Evolutionary conservation across 768 basidiomycete species (phyloP).

Genomic region (Candolleomyces aberdarensis): DNA sequence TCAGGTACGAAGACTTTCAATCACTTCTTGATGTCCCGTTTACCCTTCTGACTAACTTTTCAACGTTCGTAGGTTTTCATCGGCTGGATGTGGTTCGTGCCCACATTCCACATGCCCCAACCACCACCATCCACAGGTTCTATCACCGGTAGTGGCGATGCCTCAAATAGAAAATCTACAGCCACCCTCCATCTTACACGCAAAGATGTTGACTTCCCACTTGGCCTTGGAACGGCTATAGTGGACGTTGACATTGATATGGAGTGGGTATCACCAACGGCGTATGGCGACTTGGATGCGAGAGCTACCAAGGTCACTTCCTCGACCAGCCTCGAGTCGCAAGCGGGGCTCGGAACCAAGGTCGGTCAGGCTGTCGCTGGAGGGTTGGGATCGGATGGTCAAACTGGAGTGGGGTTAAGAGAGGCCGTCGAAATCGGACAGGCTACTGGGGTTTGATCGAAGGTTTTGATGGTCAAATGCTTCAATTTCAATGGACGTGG

Average conservation of each 20-base stretch:
- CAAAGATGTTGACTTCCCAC: slow-evolving; percentile 74
- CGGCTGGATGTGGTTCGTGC: slow-evolving; percentile 87
- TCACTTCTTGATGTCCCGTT: slow-evolving; percentile 1
- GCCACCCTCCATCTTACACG: slow-evolving; percentile 44
- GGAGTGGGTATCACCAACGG: slow-evolving; percentile 37
- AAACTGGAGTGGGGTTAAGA: neutral
- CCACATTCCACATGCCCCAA: slow-evolving; percentile 73
- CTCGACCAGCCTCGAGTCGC: neutral
- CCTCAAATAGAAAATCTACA: slow-evolving; percentile 6
- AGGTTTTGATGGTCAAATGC: neutral
- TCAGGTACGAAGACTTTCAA: slow-evolving; percentile 39
- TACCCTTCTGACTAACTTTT: neutral
- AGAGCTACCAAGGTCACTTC: neutral
- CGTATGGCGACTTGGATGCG: neutral
- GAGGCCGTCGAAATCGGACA: slow-evolving; percentile 8
- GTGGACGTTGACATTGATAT: slow-evolving; percentile 65
- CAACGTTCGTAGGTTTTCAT: slow-evolving; percentile 54
- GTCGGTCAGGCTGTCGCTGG: slow-evolving; percentile 1
- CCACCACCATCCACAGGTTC: slow-evolving; percentile 28
- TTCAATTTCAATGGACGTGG: neutral
- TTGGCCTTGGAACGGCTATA: slow-evolving; percentile 67
- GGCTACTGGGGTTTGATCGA: slow-evolving; percentile 1
- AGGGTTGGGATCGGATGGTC: neutral
- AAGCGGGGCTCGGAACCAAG: neutral
- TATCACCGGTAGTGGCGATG: neutral